phyloP scores from a whole-genome alignment of 805 yeast genomes.

The Starmerella gropengiesseri region DNA sequence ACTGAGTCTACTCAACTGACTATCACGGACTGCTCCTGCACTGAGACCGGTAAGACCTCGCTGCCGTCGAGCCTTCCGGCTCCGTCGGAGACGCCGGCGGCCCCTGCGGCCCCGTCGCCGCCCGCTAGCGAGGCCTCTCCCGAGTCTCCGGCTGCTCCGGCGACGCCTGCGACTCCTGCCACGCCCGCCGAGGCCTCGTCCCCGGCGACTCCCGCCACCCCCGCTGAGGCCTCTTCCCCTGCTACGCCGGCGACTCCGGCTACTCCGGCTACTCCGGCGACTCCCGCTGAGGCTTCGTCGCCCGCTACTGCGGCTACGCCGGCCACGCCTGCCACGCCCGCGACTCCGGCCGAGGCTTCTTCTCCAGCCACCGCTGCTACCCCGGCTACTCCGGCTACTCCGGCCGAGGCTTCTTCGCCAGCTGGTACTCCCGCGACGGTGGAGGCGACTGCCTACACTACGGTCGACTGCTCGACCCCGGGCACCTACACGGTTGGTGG shows the following conservation, averaged over 20 bases:
- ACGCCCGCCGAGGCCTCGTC: constrained; percentile 2
- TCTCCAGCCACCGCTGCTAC: not conserved
- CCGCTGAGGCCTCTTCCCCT: not conserved
- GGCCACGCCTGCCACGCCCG: constrained; percentile 4
- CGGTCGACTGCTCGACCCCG: constrained; percentile 11
- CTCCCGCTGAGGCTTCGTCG: not conserved
- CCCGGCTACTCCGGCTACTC: constrained; percentile 3
- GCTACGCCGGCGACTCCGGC: constrained; percentile 1
- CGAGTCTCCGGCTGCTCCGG: constrained; percentile 7
- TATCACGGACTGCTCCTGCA: constrained; percentile 53
- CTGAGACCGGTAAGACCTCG: constrained; percentile 41
- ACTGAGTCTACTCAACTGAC: constrained; percentile 44
- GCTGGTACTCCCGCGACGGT: not conserved
- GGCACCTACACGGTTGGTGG: constrained; percentile 13
- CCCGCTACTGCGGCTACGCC: not conserved
- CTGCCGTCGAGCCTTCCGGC: constrained; percentile 44
- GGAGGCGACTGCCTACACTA: constrained; percentile 7
- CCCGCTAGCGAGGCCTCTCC: constrained; percentile 22
- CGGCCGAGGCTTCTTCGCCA: constrained; percentile 1
- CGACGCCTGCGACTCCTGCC: constrained; percentile 14
- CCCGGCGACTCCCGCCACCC: not conserved
- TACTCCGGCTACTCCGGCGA: not conserved
- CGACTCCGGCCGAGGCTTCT: not conserved
- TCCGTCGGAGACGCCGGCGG: not conserved
- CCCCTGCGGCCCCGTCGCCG: constrained; percentile 1